Evolutionary conservation across 2,329 filamentous ascomycete species (phyloP).

Genomic region (Acarospora socialis): DNA sequence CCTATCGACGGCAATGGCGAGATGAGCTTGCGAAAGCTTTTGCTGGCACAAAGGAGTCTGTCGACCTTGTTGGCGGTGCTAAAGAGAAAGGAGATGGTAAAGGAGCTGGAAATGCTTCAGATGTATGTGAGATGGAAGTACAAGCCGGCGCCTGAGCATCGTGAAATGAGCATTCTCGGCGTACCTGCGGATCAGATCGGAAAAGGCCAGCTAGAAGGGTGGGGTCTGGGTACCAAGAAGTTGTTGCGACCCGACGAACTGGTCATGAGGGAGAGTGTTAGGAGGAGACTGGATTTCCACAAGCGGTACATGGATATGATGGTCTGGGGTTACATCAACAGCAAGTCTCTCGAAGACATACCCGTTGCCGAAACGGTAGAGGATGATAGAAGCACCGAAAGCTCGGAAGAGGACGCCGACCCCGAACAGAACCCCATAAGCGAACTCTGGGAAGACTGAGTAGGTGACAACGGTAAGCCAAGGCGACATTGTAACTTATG

Average conservation of each 20-base stretch:
- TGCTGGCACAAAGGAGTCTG: constrained; percentile 46
- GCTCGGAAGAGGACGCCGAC: no score
- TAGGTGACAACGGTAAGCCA: no score
- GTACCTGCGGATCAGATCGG: constrained; percentile 42
- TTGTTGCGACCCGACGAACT: constrained; percentile 18
- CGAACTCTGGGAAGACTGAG: no score
- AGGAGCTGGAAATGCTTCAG: constrained; percentile 37
- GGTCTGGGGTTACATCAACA: constrained; percentile 48
- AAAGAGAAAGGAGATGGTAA: constrained; percentile 38
- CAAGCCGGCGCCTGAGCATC: constrained; percentile 17
- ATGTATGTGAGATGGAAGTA: constrained; percentile 46
- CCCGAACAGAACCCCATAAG: no score
- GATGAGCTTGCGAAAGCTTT: constrained; percentile 38
- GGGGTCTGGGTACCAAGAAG: constrained; percentile 27
- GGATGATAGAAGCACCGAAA: no score
- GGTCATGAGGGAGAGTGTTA: constrained; percentile 16
- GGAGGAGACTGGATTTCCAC: constrained; percentile 34
- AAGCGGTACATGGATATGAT: constrained; percentile 42
- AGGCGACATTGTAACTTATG: no score
- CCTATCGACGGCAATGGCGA: constrained; percentile 41
- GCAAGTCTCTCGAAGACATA: constrained; percentile 35
- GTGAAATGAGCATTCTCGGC: constrained; percentile 30
- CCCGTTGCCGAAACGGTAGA: not conserved
- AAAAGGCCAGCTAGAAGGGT: constrained; percentile 39
- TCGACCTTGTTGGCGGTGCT: constrained; percentile 47